A percentile compares a stretch with the other conserved stretches of the same genome.
Evolutionary conservation across 1,139 yeast genomes (phyloP).

Genomic region (Taiozyma sp.): DNA sequence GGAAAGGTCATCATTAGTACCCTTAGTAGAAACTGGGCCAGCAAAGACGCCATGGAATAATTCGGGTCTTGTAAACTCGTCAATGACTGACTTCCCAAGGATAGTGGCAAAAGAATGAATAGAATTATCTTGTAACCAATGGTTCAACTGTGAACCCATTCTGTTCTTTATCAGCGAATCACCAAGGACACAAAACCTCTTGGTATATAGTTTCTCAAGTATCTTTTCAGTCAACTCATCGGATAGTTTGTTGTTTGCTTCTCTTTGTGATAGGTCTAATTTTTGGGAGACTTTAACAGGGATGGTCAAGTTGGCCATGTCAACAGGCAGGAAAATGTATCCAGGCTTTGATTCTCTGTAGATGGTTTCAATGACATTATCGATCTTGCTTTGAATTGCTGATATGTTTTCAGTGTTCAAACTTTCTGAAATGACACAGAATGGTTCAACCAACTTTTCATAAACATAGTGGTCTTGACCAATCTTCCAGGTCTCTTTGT

Average conservation of each 20-base stretch:
- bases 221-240: conserved; percentile 39
- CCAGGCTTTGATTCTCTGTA: conserved; percentile 61
- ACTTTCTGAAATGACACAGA: conserved; percentile 52
- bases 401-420: conserved; percentile 41
- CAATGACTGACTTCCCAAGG: conserved; percentile 53
- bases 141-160: conserved; percentile 33
- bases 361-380: conserved; percentile 50
- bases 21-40: conserved; percentile 34
- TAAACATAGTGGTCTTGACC: conserved; percentile 60
- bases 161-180: conserved; percentile 65
- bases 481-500: conserved; percentile 38
- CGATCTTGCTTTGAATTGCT: conserved; percentile 32
- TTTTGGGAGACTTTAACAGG: conserved; percentile 26
- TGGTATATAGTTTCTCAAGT: conserved; percentile 38
- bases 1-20: conserved; percentile 33
- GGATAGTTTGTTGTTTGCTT: conserved; percentile 30
- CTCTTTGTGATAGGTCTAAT: conserved; percentile 23
- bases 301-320: conserved; percentile 47
- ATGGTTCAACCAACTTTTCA: conserved; percentile 53
- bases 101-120: conserved; percentile 41
- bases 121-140: conserved; percentile 41
- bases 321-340: conserved; percentile 63
- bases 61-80: conserved; percentile 47
- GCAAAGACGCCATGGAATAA: conserved; percentile 62
- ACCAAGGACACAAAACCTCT: conserved; percentile 54